A percentile compares a stretch with the other conserved stretches of the same genome.
These are phyloP conservation scores for Metschnikowia borealis DNA, from an alignment of 805 yeast genomes.

Conservation along the genomic window DNA sequence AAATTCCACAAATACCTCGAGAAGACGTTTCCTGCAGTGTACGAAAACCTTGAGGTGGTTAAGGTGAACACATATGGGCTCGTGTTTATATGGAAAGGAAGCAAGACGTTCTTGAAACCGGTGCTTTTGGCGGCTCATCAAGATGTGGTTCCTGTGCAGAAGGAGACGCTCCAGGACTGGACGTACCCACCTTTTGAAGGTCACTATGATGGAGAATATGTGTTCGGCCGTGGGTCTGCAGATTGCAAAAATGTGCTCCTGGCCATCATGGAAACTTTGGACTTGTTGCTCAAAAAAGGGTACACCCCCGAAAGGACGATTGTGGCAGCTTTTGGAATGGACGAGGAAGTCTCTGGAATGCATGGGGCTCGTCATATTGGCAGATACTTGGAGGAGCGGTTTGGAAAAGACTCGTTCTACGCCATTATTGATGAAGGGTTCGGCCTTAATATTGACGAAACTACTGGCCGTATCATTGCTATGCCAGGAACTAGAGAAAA, in stretches of 20 bases:
- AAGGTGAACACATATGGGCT: conserved; percentile 36
- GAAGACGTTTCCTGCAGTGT: conserved; percentile 31
- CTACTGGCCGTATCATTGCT: conserved; percentile 55
- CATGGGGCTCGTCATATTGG: conserved; percentile 16
- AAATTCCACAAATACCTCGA: conserved; percentile 30
- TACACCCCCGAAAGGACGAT: conserved; percentile 15
- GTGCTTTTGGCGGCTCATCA: conserved; percentile 37
- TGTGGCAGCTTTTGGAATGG: conserved; percentile 19
- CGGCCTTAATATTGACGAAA: conserved; percentile 28
- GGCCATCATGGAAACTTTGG: conserved; percentile 17
- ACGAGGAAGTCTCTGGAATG: conserved; percentile 19
- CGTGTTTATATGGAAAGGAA: conserved; percentile 38
- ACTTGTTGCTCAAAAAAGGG: conserved; percentile 10
- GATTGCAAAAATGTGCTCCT: conserved; percentile 19
- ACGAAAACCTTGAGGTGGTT: conserved; percentile 29
- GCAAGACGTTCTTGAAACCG: conserved; percentile 27
- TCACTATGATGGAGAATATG: conserved; percentile 24
- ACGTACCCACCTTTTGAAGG: conserved; percentile 37
- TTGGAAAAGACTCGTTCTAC: conserved; percentile 15
- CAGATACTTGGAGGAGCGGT: conserved; percentile 13
- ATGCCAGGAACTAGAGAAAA: conserved; percentile 44
- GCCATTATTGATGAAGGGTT: conserved; percentile 20
- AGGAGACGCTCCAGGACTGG: conserved; percentile 37
- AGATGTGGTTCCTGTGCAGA: conserved; percentile 41
- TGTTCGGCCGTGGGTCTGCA: conserved; percentile 19